Evolutionary conservation across 2,329 filamentous ascomycete species (phyloP), one percentile per base, ranked within the genome.

Genomic region (Paraphoma chrysanthemicola): DNA sequence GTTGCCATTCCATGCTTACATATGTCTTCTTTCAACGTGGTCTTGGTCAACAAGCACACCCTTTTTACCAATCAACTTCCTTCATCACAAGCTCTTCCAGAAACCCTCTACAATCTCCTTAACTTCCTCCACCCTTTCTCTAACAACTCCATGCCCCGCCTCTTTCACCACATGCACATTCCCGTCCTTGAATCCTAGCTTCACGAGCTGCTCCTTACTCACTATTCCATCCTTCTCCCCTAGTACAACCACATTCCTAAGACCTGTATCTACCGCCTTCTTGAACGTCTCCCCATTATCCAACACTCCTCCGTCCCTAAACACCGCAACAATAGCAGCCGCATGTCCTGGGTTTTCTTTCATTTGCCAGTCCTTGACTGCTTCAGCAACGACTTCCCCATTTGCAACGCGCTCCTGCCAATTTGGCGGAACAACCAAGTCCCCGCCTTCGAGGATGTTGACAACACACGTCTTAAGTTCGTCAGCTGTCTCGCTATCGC

Each of bases 361-460:
- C 65, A 79, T 74, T 63, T 85, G 73, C 83, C 83, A 85, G 0
- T 77, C 75, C n/a, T 74, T 67, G 1, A 85, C 63, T 0, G 81
- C 81, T 54, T 81, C 75, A 0, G 81, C 78, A 1, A 84, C 82
- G 0, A 85, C 67, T 41, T 83, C 77, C 0, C 81, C 80, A 0
- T 58, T 62, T 0, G 23, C 54, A 4, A 82, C 76, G 16, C 75
- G 74, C 43, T 81, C 72, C 57, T 75, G 63, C 82, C 83, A 85
- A 45, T 81, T 79, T 0, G 29, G 42, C 0, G 79, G 80, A 0
- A 82, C 78, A 1, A 75, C 58, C 4, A 82, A 59, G 1, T 74
- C 59, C 0, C 79, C 80, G 0, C 80, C 82, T 50, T 83, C 81
- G 0, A 85, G 73, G 0, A 73, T 77, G 0, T 73, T 53, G 0